These are phyloP conservation scores for Cercophora samala DNA, from an alignment of 495 filamentous ascomycete genomes.

Conservation along the genomic window DNA sequence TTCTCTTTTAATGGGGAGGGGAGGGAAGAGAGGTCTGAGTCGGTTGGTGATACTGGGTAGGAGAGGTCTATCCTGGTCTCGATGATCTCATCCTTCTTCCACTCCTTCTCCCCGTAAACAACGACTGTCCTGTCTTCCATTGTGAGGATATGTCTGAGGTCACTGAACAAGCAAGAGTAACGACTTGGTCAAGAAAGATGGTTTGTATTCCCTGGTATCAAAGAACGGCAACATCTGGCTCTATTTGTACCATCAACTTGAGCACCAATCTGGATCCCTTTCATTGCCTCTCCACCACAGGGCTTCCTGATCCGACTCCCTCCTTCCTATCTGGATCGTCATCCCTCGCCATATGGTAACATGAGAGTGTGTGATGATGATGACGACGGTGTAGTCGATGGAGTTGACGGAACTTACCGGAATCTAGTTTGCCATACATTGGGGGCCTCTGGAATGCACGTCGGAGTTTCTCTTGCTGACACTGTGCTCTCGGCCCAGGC, in stretches of 20 bases:
- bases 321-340: neutral
- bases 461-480: neutral
- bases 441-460: neutral
- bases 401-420: neutral
- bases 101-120: neutral
- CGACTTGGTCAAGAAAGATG: neutral
- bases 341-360: neutral
- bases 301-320: neutral
- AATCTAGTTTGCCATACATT: neutral
- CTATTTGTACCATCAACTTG: neutral
- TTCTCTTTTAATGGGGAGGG: constrained; percentile 16
- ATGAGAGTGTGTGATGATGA: neutral
- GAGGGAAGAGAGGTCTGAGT: neutral
- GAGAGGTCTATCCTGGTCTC: constrained; percentile 4
- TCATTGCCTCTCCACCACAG: neutral
- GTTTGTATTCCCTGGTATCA: neutral
- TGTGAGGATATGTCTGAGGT: neutral
- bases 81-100: constrained; percentile 2
- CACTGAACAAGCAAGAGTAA: neutral
- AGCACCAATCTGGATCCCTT: neutral
- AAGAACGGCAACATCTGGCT: neutral
- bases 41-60: constrained; percentile 8
- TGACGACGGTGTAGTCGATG: neutral
- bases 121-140: neutral
- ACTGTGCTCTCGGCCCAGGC: neutral